Percentiles rank a stretch among this genome's conserved stretches.
These are phyloP conservation scores for Mollisiaceae sp. DNA, from an alignment of 2,329 filamentous ascomycete genomes.

Conservation along the genomic window DNA sequence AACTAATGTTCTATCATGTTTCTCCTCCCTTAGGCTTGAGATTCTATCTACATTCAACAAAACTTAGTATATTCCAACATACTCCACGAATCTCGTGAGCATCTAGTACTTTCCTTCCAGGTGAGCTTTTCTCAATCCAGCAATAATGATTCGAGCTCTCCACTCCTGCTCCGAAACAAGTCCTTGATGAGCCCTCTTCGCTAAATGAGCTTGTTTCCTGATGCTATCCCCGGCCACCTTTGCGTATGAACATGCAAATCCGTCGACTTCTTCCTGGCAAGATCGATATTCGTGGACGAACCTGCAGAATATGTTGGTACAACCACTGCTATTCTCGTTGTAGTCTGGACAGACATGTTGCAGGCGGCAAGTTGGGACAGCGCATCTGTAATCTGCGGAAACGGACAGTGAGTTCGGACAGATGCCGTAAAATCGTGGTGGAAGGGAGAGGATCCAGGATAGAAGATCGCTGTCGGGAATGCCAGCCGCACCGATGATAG, in stretches of 20 bases:
- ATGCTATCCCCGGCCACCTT: background rate
- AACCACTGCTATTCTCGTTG: slow-evolving; percentile 13
- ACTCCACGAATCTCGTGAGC: background rate
- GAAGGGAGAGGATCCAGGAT: background rate
- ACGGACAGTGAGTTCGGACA: slow-evolving; percentile 7
- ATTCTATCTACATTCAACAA: background rate
- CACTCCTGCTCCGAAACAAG: background rate
- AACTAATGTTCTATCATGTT: background rate
- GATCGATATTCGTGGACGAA: slow-evolving; percentile 12
- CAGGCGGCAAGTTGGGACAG: background rate
- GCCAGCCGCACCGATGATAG: background rate
- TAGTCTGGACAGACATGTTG: slow-evolving; percentile 10
- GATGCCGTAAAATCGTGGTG: slow-evolving; percentile 11
- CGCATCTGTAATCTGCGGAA: background rate
- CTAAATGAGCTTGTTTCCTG: background rate
- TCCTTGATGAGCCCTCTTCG: slow-evolving; percentile 5
- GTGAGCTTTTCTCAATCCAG: slow-evolving; percentile 6
- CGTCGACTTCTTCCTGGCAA: slow-evolving; percentile 8
- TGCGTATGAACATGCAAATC: slow-evolving; percentile 1
- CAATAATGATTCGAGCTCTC: slow-evolving; percentile 3
- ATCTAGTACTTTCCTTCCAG: slow-evolving; percentile 6
- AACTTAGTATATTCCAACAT: background rate
- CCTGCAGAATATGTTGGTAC: background rate
- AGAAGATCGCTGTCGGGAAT: background rate
- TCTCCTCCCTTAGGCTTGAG: background rate